Percentiles rank a stretch among this genome's conserved stretches.
These are phyloP conservation scores for Cercospora sp. DNA, from an alignment of 2,329 filamentous ascomycete genomes.

Conservation along the genomic window DNA sequence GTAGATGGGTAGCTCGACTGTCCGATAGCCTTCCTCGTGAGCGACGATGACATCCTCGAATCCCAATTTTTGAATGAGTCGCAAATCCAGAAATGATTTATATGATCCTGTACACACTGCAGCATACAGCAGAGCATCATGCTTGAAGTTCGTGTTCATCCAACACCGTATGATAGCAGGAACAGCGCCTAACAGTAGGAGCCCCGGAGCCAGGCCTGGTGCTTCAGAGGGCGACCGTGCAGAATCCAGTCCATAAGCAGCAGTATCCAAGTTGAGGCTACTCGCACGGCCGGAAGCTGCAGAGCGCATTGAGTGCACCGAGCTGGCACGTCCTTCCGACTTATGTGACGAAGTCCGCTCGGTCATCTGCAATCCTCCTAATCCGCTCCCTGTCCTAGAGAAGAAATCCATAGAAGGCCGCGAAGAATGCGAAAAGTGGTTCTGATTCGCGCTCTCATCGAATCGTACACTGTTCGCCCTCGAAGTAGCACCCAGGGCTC, in stretches of 20 bases:
- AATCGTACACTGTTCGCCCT: conserved; percentile 96
- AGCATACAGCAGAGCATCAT: conserved; percentile 84
- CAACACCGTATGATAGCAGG: conserved; percentile 95
- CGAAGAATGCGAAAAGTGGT: conserved; percentile 80
- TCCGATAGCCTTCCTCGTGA: conserved; percentile 58
- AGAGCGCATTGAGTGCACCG: conserved; percentile 75
- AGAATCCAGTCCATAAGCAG: conserved; percentile 63
- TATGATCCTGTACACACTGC: conserved; percentile 91
- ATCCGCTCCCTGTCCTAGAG: conserved; percentile 65
- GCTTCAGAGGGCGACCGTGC: conserved; percentile 70
- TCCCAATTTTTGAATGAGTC: conserved; percentile 72
- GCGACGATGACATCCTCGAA: conserved; percentile 57
- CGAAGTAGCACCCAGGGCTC: conserved; percentile 73
- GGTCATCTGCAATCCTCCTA: conserved; percentile 77
- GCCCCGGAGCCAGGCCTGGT: conserved; percentile 74
- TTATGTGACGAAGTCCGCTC: conserved; percentile 92
- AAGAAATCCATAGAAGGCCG: conserved; percentile 82
- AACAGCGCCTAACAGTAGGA: conserved; percentile 83
- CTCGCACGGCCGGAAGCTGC: conserved; percentile 77
- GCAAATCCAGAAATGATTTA: conserved; percentile 75
- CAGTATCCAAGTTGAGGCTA: conserved; percentile 81
- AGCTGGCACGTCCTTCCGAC: conserved; percentile 92
- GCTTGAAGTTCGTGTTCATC: conserved; percentile 87
- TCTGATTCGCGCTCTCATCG: conserved; percentile 90
- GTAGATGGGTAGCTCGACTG: conserved; percentile 78